Conservation (phyloP, 2,329 filamentous ascomycete species). For the Sporothrix schenckii region DNA sequence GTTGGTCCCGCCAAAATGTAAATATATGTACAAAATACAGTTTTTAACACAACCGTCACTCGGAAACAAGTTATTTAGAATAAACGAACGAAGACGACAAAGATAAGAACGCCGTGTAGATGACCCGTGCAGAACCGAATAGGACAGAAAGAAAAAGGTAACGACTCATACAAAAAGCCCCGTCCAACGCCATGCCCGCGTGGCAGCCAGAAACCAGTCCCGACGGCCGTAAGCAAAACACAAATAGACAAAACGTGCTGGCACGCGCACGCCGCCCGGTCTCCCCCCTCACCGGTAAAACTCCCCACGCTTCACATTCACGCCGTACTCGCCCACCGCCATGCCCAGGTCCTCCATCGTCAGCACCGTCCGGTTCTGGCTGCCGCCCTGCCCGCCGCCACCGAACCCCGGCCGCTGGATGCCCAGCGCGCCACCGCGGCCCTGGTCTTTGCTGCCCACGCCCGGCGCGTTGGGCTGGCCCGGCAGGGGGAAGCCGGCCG, state of each 20-base stretch:
- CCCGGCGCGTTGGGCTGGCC: conserved; percentile 55
- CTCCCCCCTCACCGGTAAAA: conserved; percentile 72
- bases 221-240: neutral
- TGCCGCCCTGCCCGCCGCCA: conserved; percentile 85
- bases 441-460: conserved; percentile 59
- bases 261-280: too few relatives aligned
- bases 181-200: conserved; percentile 3
- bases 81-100: neutral
- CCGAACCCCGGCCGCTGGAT: conserved; percentile 79
- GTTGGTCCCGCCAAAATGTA: neutral
- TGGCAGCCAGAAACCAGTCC: neutral
- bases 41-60: neutral
- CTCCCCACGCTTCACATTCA: conserved; percentile 95
- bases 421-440: conserved; percentile 64
- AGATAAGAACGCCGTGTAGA: neutral
- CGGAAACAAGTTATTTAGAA: neutral
- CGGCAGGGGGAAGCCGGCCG: conserved; percentile 67
- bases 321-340: conserved; percentile 96
- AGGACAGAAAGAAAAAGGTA: neutral
- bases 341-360: conserved; percentile 99
- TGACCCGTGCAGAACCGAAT: neutral
- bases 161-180: conserved; percentile 3
- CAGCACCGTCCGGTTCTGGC: conserved; percentile 87
- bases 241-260: neutral
- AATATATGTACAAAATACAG: conserved; percentile 24